These are phyloP conservation scores for Ustilago trichophora DNA, from an alignment of 1,284 basidiomycete genomes.

Conservation along the genomic window DNA sequence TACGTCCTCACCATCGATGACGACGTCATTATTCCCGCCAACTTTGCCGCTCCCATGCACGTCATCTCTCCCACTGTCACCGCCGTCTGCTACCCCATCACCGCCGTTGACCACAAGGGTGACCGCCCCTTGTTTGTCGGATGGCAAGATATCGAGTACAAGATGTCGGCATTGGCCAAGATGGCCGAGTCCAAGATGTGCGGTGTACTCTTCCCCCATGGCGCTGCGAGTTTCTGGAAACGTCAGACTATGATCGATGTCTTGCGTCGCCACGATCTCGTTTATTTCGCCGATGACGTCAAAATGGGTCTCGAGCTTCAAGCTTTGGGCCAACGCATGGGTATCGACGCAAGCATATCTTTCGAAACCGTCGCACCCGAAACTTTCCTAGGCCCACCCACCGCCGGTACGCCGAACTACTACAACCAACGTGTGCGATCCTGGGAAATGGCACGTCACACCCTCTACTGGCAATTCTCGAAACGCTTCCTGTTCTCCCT, in stretches of 20 bases:
- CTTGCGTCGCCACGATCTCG: conserved; percentile 23
- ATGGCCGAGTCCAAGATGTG: conserved; percentile 31
- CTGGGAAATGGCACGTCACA: conserved; percentile 42
- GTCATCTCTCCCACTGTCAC: conserved; percentile 24
- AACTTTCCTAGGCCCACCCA: conserved; percentile 31
- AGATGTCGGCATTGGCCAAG: conserved; percentile 35
- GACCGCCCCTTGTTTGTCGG: conserved; percentile 37
- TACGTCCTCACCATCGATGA: conserved; percentile 41
- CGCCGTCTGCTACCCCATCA: conserved; percentile 40
- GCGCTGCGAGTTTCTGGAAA: conserved; percentile 31
- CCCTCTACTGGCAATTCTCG: conserved; percentile 39
- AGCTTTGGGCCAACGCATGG: conserved; percentile 23
- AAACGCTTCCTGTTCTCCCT: conserved; percentile 32
- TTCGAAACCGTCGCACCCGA: conserved; percentile 35
- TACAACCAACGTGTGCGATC: conserved; percentile 32
- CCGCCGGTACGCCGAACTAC: conserved; percentile 20
- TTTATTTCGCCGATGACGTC: conserved; percentile 42
- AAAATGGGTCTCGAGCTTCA: conserved; percentile 42
- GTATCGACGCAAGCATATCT: conserved; percentile 22
- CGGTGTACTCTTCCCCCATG: conserved; percentile 38
- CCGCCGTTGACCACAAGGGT: conserved; percentile 35
- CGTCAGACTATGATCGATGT: conserved; percentile 31
- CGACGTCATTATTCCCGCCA: conserved; percentile 39
- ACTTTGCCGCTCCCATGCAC: conserved; percentile 39
- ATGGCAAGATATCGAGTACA: conserved; percentile 48